These are phyloP conservation scores for Colletotrichum sp. DNA, from an alignment of 2,329 filamentous ascomycete species.

Conservation along the genomic window DNA sequence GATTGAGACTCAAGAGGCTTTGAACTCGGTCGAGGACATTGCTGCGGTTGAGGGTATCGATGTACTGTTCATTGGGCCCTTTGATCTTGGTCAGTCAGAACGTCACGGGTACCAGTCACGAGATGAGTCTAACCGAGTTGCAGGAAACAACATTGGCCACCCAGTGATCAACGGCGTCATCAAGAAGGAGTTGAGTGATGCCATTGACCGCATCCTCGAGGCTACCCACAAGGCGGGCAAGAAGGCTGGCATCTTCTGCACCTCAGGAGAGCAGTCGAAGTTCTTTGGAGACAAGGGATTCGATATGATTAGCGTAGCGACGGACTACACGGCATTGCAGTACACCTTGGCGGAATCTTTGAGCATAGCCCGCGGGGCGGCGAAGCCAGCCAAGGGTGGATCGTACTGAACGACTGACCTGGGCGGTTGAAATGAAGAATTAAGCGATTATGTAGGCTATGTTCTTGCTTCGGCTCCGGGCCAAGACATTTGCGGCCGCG, in stretches of 20 bases:
- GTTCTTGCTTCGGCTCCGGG: background rate
- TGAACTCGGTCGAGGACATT: slow-evolving; percentile 66
- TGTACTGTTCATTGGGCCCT: slow-evolving; percentile 69
- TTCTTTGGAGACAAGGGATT: slow-evolving; percentile 61
- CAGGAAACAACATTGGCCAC: slow-evolving; percentile 64
- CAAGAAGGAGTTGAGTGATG: slow-evolving; percentile 61
- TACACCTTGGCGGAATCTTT: slow-evolving; percentile 50
- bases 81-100: slow-evolving; percentile 57
- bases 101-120: background rate
- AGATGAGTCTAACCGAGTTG: background rate
- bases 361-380: slow-evolving; percentile 48
- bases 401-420: slow-evolving; percentile 41
- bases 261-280: slow-evolving; percentile 60
- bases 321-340: slow-evolving; percentile 59
- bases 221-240: slow-evolving; percentile 68
- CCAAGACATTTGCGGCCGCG: background rate
- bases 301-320: slow-evolving; percentile 65
- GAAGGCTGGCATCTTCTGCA: slow-evolving; percentile 67
- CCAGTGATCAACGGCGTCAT: slow-evolving; percentile 67
- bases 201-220: slow-evolving; percentile 61
- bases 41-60: slow-evolving; percentile 65
- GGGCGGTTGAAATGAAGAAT: background rate
- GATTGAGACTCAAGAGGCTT: slow-evolving; percentile 69
- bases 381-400: slow-evolving; percentile 38
- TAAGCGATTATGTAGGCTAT: background rate